phyloP scores from a whole-genome alignment of 441 rosid species.

The Erodium trifolium region DNA sequence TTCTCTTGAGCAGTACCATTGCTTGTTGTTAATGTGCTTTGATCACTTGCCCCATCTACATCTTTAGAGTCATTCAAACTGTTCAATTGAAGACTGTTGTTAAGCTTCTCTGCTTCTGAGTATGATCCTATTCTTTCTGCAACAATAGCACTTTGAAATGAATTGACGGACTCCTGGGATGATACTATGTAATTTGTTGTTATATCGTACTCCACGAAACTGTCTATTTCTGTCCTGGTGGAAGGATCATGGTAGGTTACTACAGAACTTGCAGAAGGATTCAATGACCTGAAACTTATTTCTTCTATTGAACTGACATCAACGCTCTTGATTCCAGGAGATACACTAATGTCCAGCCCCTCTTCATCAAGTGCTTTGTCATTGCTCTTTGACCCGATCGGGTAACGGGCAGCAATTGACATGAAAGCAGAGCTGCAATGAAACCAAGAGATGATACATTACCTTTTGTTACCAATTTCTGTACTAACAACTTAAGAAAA shows the following conservation, averaged over 20 bases:
- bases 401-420: slow-evolving; percentile 73
- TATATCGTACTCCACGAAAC: background rate
- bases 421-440: slow-evolving; percentile 90
- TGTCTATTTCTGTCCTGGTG: too few relatives aligned
- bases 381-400: slow-evolving; percentile 39
- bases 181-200: slow-evolving; percentile 12
- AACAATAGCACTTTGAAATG: background rate
- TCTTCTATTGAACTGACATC: slow-evolving; percentile 7
- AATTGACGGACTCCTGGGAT: background rate
- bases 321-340: slow-evolving; percentile 26
- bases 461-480: slow-evolving; percentile 7
- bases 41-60: slow-evolving; percentile 21
- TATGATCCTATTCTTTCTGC: slow-evolving; percentile 31
- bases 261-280: slow-evolving; percentile 20
- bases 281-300: slow-evolving; percentile 23
- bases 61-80: slow-evolving; percentile 22
- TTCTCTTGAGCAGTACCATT: slow-evolving; percentile 23
- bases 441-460: slow-evolving; percentile 13
- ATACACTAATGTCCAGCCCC: slow-evolving; percentile 37
- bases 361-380: slow-evolving; percentile 18
- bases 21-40: slow-evolving; percentile 21
- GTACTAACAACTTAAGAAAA: background rate
- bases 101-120: slow-evolving; percentile 32
- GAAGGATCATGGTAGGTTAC: slow-evolving; percentile 16
- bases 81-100: slow-evolving; percentile 17